phyloP scores from a whole-genome alignment of 352 stramenopile species.

The Phytophthora vignae region DNA sequence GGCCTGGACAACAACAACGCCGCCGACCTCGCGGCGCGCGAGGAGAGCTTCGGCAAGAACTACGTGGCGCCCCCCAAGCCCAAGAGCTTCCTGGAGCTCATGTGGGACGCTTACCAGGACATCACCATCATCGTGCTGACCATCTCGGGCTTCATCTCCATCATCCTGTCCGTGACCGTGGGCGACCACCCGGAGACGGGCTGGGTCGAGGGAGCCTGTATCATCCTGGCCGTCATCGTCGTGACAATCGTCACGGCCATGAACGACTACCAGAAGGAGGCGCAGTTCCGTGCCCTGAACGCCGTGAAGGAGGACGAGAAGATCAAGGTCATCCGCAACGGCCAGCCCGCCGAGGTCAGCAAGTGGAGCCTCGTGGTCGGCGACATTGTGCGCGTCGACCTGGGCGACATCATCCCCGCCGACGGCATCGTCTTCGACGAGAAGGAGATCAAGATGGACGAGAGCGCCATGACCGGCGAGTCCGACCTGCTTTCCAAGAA shows the following conservation, averaged over 20 bases:
- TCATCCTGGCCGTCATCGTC: slow-evolving; percentile 89
- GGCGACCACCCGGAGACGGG: slow-evolving; percentile 61
- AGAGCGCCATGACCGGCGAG: slow-evolving; percentile 92
- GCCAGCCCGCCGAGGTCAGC: slow-evolving; percentile 57
- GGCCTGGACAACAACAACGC: slow-evolving; percentile 57
- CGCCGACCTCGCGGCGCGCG: slow-evolving; percentile 46
- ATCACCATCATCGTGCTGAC: slow-evolving; percentile 92
- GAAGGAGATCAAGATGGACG: slow-evolving; percentile 90
- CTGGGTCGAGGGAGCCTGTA: slow-evolving; percentile 92
- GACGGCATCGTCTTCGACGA: slow-evolving; percentile 89
- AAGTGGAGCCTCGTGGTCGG: slow-evolving; percentile 91
- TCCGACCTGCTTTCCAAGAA: slow-evolving; percentile 87
- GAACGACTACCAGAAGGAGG: slow-evolving; percentile 93
- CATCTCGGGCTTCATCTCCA: slow-evolving; percentile 81
- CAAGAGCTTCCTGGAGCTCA: slow-evolving; percentile 79
- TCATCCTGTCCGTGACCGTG: slow-evolving; percentile 69
- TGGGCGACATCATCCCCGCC: slow-evolving; percentile 92
- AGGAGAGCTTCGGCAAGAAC: slow-evolving; percentile 67
- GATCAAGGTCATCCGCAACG: slow-evolving; percentile 83
- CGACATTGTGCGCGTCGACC: slow-evolving; percentile 83
- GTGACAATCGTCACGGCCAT: slow-evolving; percentile 88
- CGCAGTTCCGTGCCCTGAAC: slow-evolving; percentile 89
- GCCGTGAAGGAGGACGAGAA: slow-evolving; percentile 80
- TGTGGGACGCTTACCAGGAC: slow-evolving; percentile 92
- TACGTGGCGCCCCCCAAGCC: slow-evolving; percentile 62